Evolutionary conservation across 176 grass and related monocot species (phyloP), one percentile per base, ranked within the genome.

Genomic region (Rhynchospora breviuscula): DNA sequence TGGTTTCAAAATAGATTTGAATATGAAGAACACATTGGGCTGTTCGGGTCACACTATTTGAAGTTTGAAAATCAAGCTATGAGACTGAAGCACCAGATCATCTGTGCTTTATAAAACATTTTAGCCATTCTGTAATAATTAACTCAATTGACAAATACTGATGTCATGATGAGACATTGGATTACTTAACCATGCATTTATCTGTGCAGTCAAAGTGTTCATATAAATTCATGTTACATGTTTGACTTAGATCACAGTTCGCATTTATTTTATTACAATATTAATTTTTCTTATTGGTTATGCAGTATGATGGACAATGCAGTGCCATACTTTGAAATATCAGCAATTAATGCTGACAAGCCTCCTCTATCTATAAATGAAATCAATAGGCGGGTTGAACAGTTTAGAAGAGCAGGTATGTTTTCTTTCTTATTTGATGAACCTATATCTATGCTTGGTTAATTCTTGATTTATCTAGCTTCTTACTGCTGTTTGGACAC

Each of bases 331-430:
- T 98, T 98, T 84, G 96, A 98, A 88, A 93, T 98, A 88, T 92
- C 96, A 95, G 96, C 91, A 62, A 74, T 98, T 54, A 93, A 98
- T 90, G 90, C 96, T 7, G 86, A 98, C 67, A 98, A 98, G 85
- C 96, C 93, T 35, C 86, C 93, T 86, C 79, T 98, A 69, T 84
- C 91, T 85, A 73, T 93, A 33, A 40, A 81, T 88, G 93, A 98
- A 91, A 95, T 98, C 62, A 95, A 95, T 79, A 79, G 49, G 4
- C 84, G 93, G 9, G 89, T 98, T 49, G 91, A 93, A 68, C 96
- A 98, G 89, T 98, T 98, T 80, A 90, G 82, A 89, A 91, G 83
- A 85, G 88, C 89, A 90, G 95, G 92, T 95, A 77, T 86, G 26
- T 88, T 83, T 57, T 79, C 67, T 85, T 62, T 95, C 72, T 67